Evolutionary conservation across 805 yeast genomes (phyloP).

Genomic region (Nakazawaea pomicola): DNA sequence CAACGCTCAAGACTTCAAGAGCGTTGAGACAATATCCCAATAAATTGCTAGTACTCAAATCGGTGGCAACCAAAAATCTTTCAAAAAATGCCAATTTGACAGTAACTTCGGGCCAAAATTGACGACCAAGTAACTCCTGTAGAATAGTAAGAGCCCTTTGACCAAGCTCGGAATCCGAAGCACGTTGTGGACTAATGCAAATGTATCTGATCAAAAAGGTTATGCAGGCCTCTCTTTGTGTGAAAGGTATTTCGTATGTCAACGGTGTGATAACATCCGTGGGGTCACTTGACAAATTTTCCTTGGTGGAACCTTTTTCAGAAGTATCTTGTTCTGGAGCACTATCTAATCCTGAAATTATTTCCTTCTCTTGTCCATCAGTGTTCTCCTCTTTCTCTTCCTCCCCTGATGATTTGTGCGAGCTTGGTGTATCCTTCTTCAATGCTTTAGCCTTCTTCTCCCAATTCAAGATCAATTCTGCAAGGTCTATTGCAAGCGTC

Average conservation of each 20-base stretch:
- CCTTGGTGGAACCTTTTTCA: too few species aligned
- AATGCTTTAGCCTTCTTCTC: slow-evolving; percentile 47
- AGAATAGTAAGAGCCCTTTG: slow-evolving; percentile 76
- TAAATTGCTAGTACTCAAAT: slow-evolving; percentile 61
- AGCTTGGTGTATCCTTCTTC: slow-evolving; percentile 2
- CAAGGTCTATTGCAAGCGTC: slow-evolving; percentile 79
- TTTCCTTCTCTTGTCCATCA: too few species aligned
- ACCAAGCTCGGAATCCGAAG: slow-evolving; percentile 79
- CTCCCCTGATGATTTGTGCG: too few species aligned
- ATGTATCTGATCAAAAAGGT: slow-evolving; percentile 84
- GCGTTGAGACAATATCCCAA: slow-evolving; percentile 86
- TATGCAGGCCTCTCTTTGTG: slow-evolving; percentile 84
- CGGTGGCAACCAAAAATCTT: slow-evolving; percentile 75
- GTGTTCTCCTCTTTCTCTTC: too few species aligned
- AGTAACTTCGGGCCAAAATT: slow-evolving; percentile 84
- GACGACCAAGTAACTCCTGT: slow-evolving; percentile 64
- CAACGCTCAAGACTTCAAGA: slow-evolving; percentile 79
- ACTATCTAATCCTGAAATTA: too few species aligned
- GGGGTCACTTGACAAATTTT: too few species aligned
- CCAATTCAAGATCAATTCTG: slow-evolving; percentile 84
- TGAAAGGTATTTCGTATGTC: slow-evolving; percentile 59
- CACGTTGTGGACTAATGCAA: slow-evolving; percentile 80
- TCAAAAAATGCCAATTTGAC: slow-evolving; percentile 86
- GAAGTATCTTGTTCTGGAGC: too few species aligned
- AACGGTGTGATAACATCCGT: slow-evolving; percentile 43